A percentile compares a stretch with the other conserved stretches of the same genome.
These are phyloP conservation scores for Dicorynia guianensis DNA, from an alignment of 306 rosid species.

Conservation along the genomic window DNA sequence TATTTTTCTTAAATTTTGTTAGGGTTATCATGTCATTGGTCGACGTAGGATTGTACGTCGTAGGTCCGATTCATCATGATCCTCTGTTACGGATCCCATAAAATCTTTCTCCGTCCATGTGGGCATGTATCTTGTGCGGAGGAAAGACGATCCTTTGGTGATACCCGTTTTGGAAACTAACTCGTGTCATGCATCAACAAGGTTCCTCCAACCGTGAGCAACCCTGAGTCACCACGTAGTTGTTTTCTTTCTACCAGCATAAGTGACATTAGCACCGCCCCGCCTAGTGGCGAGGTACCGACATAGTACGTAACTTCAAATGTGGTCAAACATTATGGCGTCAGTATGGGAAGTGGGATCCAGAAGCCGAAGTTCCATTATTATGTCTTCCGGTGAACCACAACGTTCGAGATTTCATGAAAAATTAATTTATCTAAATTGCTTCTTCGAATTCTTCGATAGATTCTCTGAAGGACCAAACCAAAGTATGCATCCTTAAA, in stretches of 20 bases:
- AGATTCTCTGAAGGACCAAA: too few relatives aligned
- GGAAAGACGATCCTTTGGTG: not conserved
- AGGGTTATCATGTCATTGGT: not conserved
- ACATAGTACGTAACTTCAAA: not conserved
- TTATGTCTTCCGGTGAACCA: not conserved
- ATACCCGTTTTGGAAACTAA: not conserved
- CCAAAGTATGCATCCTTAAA: too few relatives aligned
- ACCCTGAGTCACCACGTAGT: not conserved
- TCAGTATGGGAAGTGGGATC: not conserved
- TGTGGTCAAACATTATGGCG: conserved; percentile 4
- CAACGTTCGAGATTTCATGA: not conserved
- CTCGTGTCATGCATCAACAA: not conserved
- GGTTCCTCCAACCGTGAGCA: not conserved
- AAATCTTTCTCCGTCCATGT: conserved; percentile 4
- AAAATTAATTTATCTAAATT: too few relatives aligned
- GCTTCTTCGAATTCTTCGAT: too few relatives aligned
- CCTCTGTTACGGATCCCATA: not conserved
- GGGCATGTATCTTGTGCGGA: not conserved
- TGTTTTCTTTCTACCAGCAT: not conserved
- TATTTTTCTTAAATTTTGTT: too few relatives aligned
- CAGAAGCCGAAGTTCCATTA: conserved; percentile 20
- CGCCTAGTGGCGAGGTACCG: not conserved
- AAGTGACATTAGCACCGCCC: not conserved
- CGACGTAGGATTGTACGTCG: not conserved
- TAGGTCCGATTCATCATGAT: conserved; percentile 3